Base-by-base conservation (phyloP, 257 asterid species). In the Rauvolfia tetraphylla region DNA sequence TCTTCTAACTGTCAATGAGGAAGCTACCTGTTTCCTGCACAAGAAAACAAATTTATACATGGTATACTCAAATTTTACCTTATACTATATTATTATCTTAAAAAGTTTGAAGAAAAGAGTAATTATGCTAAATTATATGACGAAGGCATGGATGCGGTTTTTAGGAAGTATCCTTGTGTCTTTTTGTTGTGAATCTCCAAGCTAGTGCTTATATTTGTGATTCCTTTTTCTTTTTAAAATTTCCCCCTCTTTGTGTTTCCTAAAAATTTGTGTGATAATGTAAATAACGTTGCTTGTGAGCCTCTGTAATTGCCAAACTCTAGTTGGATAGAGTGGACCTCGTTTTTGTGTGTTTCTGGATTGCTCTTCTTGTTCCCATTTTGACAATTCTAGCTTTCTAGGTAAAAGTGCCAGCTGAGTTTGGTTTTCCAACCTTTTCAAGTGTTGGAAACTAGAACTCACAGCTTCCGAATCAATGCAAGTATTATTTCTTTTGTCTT, bases 91-190 rank as follows among this genome's bases (percentile, higher is more conserved):
- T 76, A 82, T 86, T 84, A 22, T 82, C 77, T 73, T 12, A 78
- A 79, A 74, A 46, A 51, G 49, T 25, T n/a, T 18, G 20, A 76
- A 46, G 69, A 42, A 20, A 72, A 71, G 68, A 25, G 44, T 68
- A 79, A 79, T 75, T 78, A 66, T 84, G 83, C 78, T 80, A 79
- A 81, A 84, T 79, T 78, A 81, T 78, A 79, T 84, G 76, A 85
- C 79, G 42, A 78, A 78, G 88, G 89, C 93, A 89, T 87, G 98
- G 96, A 93, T 93, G 96, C 93, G 73, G 77, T 79, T 90, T 89
- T 91, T 91, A 83, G 87, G 78, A 85, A 80, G 97, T 88, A 81
- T 90, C 93, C 95, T 81, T 86, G 92, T 88, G 86, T 79, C 31
- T 11, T n/a, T 20, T 65, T 13, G 11, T 54, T 20, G 74, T 65